These are phyloP conservation scores for Solanum arcanum DNA, from an alignment of 257 asterid genomes.

Conservation along the genomic window DNA sequence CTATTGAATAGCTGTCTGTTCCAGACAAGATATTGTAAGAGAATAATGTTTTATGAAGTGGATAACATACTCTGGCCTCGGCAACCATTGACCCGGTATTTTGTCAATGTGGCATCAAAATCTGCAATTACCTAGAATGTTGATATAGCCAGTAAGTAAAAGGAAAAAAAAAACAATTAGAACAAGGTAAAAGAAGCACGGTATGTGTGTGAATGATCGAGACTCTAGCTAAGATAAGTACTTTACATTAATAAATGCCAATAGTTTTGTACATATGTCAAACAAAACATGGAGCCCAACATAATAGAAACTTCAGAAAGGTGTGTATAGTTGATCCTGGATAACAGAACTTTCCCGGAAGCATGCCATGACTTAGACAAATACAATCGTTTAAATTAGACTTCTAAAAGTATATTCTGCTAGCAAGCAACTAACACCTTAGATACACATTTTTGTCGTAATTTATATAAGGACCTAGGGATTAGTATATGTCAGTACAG, in stretches of 20 bases:
- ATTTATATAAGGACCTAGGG: neutral
- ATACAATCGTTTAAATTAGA: neutral
- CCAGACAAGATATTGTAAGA: neutral
- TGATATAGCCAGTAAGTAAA: neutral
- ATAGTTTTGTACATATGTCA: neutral
- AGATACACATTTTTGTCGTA: neutral
- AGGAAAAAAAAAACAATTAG: neutral
- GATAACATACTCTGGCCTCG: conserved; percentile 71
- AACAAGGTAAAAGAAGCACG: neutral
- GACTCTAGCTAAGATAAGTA: neutral
- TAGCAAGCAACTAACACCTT: neutral
- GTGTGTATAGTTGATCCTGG: neutral
- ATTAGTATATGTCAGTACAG: neutral
- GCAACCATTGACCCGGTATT: conserved; percentile 61
- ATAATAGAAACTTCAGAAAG: neutral
- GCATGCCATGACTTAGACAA: neutral
- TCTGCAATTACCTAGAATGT: conserved; percentile 67
- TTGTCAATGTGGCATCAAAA: conserved; percentile 83
- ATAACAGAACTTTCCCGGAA: neutral
- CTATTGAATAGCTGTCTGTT: neutral
- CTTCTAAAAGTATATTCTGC: neutral
- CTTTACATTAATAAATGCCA: neutral
- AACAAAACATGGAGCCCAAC: neutral
- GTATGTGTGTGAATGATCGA: neutral
- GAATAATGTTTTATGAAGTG: neutral